phyloP scores from a whole-genome alignment of 1,284 basidiomycete genomes.

The Pseudozyma pruni region DNA sequence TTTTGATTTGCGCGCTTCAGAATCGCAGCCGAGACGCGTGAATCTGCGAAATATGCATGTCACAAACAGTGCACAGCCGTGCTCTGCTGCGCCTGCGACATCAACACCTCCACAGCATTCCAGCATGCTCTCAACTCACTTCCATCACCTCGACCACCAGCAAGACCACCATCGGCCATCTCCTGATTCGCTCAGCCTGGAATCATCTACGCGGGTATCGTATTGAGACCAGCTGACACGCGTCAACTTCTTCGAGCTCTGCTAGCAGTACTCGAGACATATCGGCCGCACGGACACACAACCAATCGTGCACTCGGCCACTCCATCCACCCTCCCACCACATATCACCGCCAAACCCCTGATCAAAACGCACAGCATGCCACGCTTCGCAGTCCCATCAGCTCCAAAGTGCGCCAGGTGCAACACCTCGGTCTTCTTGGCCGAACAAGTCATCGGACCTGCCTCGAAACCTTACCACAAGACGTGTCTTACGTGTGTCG shows the following conservation, averaged over 20 bases:
- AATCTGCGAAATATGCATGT: constrained; percentile 8
- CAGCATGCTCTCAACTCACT: background rate
- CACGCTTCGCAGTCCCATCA: constrained; percentile 48
- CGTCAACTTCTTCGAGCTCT: no score
- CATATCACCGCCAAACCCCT: no score
- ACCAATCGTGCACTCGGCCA: background rate
- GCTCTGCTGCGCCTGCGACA: constrained; percentile 7
- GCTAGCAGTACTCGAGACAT: no score
- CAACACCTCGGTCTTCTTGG: constrained; percentile 62
- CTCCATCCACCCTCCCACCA: background rate
- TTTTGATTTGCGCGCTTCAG: background rate
- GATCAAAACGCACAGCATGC: constrained; percentile 28
- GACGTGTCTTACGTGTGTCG: constrained; percentile 64
- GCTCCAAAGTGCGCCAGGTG: constrained; percentile 66
- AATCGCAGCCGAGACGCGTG: constrained; percentile 19
- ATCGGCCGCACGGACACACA: no score
- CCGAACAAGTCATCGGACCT: constrained; percentile 67
- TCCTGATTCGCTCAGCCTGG: no score
- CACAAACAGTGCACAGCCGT: constrained; percentile 10
- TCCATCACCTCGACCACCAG: background rate
- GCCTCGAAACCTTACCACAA: constrained; percentile 63
- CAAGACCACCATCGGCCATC: no score
- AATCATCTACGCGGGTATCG: no score
- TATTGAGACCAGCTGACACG: no score
- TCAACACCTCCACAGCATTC: constrained; percentile 27